A percentile compares a stretch with the other conserved stretches of the same genome.
These are phyloP conservation scores for Telopea speciosissima DNA, from an alignment of 177 flowering plant species.

Conservation along the genomic window DNA sequence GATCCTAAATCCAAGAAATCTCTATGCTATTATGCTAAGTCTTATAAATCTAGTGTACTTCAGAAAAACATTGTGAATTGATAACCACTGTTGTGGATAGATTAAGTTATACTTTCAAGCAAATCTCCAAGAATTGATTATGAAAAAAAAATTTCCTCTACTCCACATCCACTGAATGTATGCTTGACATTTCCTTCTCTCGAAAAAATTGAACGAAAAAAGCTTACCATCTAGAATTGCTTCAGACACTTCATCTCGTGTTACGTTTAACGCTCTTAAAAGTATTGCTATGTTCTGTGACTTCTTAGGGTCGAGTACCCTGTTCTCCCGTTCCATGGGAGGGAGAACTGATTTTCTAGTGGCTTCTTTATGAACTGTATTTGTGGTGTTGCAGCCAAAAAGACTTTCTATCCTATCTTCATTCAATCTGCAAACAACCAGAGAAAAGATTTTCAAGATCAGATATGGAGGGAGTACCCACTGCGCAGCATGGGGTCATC, in stretches of 20 bases:
- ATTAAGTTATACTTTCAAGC: background rate
- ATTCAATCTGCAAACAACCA: constrained; percentile 52
- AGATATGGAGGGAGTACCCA: constrained; percentile 5
- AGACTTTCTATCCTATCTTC: constrained; percentile 93
- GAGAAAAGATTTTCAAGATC: constrained; percentile 7
- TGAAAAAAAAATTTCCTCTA: background rate
- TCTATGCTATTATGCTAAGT: background rate
- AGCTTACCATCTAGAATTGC: constrained; percentile 82
- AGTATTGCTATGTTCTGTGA: constrained; percentile 97
- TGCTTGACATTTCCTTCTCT: background rate
- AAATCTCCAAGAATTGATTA: background rate
- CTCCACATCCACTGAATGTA: background rate
- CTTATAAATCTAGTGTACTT: too few species aligned
- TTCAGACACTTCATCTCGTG: constrained; percentile 83
- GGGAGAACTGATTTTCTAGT: constrained; percentile 52
- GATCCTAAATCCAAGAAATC: background rate
- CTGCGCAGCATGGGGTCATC: background rate
- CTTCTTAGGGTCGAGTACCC: constrained; percentile 89
- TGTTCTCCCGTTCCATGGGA: constrained; percentile 54
- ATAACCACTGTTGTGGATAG: too few species aligned
- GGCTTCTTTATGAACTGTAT: constrained; percentile 42
- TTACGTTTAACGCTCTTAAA: constrained; percentile 87
- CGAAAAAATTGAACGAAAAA: background rate
- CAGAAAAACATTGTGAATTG: background rate
- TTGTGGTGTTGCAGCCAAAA: constrained; percentile 69